A percentile compares a stretch with the other conserved stretches of the same genome.
Conservation (phyloP, 306 rosid genomes). For the Quercus berberidifolia region DNA sequence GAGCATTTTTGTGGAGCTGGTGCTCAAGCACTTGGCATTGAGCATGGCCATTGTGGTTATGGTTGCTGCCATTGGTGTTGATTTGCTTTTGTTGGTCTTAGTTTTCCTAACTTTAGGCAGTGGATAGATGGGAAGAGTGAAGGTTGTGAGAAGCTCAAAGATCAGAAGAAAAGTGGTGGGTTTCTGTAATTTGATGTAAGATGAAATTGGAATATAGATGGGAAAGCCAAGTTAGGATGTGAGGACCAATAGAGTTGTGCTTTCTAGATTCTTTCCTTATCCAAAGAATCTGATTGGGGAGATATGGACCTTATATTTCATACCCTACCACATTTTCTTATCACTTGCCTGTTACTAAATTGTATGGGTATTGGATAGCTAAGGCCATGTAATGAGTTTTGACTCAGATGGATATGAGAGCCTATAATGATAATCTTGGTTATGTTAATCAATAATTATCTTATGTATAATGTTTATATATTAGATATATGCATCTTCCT, state of each 20-base stretch:
- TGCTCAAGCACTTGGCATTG: constrained; percentile 57
- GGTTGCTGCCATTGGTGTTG: constrained; percentile 69
- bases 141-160: neutral
- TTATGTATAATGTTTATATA: too few relatives aligned
- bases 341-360: constrained; percentile 20
- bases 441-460: too few relatives aligned
- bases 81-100: neutral
- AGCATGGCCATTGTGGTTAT: constrained; percentile 76
- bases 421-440: too few relatives aligned
- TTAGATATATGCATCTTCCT: too few relatives aligned
- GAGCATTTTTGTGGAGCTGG: constrained; percentile 31
- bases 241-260: constrained; percentile 45
- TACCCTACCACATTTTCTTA: constrained; percentile 41
- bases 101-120: neutral
- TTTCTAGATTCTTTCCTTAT: constrained; percentile 73
- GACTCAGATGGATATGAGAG: too few relatives aligned
- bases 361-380: too few relatives aligned
- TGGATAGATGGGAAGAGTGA: neutral
- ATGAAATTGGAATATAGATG: constrained; percentile 22
- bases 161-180: neutral
- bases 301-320: constrained; percentile 45
- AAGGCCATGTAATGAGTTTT: too few relatives aligned
- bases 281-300: constrained; percentile 25
- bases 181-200: constrained; percentile 12
- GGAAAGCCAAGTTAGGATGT: constrained; percentile 26